phyloP scores from a whole-genome alignment of 2,329 filamentous ascomycete genomes.

The Paramyrothecium roridum region DNA sequence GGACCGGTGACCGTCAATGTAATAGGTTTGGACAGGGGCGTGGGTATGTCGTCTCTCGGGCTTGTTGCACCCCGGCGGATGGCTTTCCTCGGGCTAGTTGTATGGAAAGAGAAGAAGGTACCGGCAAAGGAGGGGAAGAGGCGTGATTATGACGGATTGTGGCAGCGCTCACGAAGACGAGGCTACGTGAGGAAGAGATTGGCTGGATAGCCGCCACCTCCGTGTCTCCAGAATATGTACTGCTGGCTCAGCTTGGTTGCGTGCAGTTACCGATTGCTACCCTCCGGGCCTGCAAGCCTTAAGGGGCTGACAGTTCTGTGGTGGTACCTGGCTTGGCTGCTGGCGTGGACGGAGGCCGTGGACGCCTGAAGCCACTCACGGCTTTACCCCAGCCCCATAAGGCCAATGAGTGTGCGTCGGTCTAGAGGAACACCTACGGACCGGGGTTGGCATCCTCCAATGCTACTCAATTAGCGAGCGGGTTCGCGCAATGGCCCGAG shows the following conservation, averaged over 20 bases:
- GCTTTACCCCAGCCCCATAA: background rate
- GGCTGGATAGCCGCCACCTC: background rate
- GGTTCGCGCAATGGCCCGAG: background rate
- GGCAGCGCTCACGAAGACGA: background rate
- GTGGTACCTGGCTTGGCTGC: background rate
- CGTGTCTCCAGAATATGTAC: background rate
- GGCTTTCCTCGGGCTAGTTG: background rate
- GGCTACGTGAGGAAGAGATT: background rate
- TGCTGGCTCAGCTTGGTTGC: background rate
- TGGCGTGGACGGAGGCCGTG: background rate
- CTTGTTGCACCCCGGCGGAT: background rate
- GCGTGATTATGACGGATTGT: background rate
- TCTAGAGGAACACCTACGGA: background rate
- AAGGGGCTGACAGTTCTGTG: background rate
- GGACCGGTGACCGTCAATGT: no score
- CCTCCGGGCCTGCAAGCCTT: background rate
- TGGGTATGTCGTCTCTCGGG: background rate
- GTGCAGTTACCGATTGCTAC: background rate
- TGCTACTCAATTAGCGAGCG: background rate
- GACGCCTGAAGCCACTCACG: background rate
- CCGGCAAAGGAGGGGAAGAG: background rate
- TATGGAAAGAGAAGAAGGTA: background rate
- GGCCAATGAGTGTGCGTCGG: background rate
- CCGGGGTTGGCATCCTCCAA: background rate
- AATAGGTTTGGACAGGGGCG: background rate